These are phyloP conservation scores for Spirogloea muscicola DNA, from an alignment of 139 green algal genomes.

Conservation along the genomic window DNA sequence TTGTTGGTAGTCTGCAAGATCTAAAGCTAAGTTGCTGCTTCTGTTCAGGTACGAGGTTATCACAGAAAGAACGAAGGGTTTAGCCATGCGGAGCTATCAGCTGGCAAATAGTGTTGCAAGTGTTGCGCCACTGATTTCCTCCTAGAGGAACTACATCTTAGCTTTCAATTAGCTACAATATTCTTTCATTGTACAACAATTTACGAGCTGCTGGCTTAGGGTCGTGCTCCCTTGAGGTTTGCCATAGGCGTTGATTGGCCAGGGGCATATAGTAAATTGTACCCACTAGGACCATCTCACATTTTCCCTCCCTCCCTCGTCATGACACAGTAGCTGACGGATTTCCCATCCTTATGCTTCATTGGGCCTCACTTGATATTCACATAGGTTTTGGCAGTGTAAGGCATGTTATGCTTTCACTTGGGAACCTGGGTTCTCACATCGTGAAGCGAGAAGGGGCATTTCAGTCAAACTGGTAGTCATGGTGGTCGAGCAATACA, in stretches of 20 bases:
- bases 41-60: slow-evolving; percentile 63
- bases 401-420: background rate
- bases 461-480: background rate
- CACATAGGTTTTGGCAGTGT: background rate
- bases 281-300: background rate
- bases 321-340: background rate
- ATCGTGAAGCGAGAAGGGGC: background rate
- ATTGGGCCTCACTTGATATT: too few species aligned
- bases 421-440: background rate
- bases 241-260: background rate
- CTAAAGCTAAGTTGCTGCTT: background rate
- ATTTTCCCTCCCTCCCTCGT: background rate
- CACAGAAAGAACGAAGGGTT: slow-evolving; percentile 81
- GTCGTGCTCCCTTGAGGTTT: background rate
- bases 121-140: background rate
- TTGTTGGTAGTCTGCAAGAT: slow-evolving; percentile 21
- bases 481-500: background rate
- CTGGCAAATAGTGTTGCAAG: slow-evolving; percentile 76
- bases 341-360: background rate
- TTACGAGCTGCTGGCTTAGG: background rate
- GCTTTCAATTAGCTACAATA: background rate
- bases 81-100: slow-evolving; percentile 80
- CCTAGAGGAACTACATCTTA: background rate
- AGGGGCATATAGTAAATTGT: background rate
- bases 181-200: background rate